Evolutionary conservation across 2,329 filamentous ascomycete genomes (phyloP).

Genomic region (Talaromyces marneffei): DNA sequence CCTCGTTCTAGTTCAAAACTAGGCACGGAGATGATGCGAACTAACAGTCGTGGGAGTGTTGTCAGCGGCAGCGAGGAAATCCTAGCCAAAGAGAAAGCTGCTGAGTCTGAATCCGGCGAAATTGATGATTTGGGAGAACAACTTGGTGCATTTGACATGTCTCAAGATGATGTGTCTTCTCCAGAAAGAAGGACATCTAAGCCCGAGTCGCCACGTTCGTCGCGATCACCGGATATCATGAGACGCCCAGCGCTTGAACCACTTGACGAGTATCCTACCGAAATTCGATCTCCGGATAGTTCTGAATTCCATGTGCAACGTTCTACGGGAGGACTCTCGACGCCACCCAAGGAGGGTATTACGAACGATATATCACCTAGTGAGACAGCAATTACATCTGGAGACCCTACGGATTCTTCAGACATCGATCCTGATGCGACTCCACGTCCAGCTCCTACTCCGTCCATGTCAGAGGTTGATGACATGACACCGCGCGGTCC

Average conservation of each 20-base stretch:
- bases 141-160: conserved; percentile 31
- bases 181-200: conserved; percentile 16
- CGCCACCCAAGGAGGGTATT: background rate
- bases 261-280: conserved; percentile 10
- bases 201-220: conserved; percentile 15
- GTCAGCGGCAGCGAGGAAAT: conserved; percentile 42
- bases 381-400: background rate
- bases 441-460: conserved; percentile 14
- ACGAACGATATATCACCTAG: background rate
- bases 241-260: conserved; percentile 10
- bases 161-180: conserved; percentile 24
- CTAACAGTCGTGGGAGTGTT: conserved; percentile 85
- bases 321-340: background rate
- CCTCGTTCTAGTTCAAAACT: conserved; percentile 76
- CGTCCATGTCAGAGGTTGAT: conserved; percentile 9
- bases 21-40: conserved; percentile 95
- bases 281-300: background rate
- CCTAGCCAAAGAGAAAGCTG: conserved; percentile 27
- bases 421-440: conserved; percentile 13
- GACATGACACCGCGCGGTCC: conserved; percentile 5
- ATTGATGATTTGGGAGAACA: conserved; percentile 24
- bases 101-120: conserved; percentile 16
- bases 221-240: conserved; percentile 1
- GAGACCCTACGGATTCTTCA: background rate
- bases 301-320: background rate